These are phyloP conservation scores for Periconia sp. DNA, from an alignment of 2,329 filamentous ascomycete species.

Conservation along the genomic window DNA sequence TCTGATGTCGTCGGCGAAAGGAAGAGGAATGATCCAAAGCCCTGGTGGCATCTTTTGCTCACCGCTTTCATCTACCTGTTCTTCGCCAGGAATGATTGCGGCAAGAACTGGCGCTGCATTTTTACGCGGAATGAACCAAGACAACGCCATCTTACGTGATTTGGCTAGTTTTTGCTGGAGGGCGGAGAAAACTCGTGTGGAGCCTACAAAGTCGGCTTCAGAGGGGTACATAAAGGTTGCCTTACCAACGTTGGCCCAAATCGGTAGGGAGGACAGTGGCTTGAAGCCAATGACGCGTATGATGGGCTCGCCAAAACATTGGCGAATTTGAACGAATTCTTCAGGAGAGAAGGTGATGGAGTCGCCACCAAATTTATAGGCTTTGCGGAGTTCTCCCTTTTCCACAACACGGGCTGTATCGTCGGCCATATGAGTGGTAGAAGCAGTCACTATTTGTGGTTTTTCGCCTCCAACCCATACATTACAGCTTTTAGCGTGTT, in stretches of 20 bases:
- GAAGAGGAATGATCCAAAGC: slow-evolving; percentile 84
- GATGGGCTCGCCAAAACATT: slow-evolving; percentile 74
- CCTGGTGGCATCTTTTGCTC: slow-evolving; percentile 77
- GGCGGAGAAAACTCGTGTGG: slow-evolving; percentile 88
- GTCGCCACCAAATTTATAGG: slow-evolving; percentile 93
- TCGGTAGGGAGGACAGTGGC: slow-evolving; percentile 68
- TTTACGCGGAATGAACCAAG: slow-evolving; percentile 83
- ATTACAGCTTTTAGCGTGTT: slow-evolving; percentile 78
- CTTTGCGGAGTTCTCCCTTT: slow-evolving; percentile 81
- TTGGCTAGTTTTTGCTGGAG: slow-evolving; percentile 83
- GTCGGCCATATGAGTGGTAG: slow-evolving; percentile 74
- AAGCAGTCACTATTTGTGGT: slow-evolving; percentile 74
- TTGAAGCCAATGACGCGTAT: slow-evolving; percentile 96
- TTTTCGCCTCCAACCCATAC: slow-evolving; percentile 87
- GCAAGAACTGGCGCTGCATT: slow-evolving; percentile 80
- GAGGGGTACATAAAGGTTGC: slow-evolving; percentile 93
- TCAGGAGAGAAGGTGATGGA: slow-evolving; percentile 84
- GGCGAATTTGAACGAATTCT: slow-evolving; percentile 74
- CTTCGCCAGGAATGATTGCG: slow-evolving; percentile 76
- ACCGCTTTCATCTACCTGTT: slow-evolving; percentile 63
- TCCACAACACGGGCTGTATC: slow-evolving; percentile 77
- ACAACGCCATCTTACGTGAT: slow-evolving; percentile 78
- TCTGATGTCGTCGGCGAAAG: slow-evolving; percentile 86
- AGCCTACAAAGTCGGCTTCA: slow-evolving; percentile 86
- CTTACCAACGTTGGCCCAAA: slow-evolving; percentile 84